Base-by-base conservation (phyloP, 192 early-diverging fungal species). In the Phlyctochytrium arcticum region DNA sequence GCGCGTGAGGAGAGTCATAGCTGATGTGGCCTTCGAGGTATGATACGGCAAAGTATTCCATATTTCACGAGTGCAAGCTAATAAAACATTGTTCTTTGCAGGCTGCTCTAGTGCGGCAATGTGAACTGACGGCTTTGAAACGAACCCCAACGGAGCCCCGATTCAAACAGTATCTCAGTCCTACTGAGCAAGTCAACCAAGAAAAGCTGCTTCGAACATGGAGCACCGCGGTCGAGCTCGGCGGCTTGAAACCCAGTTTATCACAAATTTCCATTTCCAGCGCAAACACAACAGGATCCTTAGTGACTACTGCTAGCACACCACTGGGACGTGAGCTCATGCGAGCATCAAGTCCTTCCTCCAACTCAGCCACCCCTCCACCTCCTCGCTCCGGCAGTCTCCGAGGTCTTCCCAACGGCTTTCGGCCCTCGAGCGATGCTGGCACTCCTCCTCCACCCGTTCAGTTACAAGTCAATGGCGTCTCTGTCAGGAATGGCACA, bases 1-100 rank as follows among this genome's bases (percentile, higher is more conserved):
- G 2, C 59, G 51, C 44, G 51, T 83, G 23, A 62, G 66, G 29
- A n/a, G 78, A 36, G 72, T 79, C 4, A 32, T 76, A 23, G 78
- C 81, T 6, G 81, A 83, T 58, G 58, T 83, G 8, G 75, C 65
- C 26, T 76, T 80, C 69, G 81, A 80, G 74, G 81, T 80, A 33
- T 44, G 62, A 33, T n/a, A n/a, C n/a, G n/a, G n/a, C n/a, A n/a
- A n/a, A n/a, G n/a, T n/a, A 34, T 24, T 24, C 3, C 44, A 60
- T 48, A 23, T 67, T 37, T n/a, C n/a, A n/a, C n/a, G n/a, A n/a
- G n/a, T n/a, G n/a, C n/a, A n/a, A n/a, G n/a, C n/a, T n/a, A n/a
- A n/a, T n/a, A n/a, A n/a, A n/a, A n/a, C n/a, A n/a, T n/a, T n/a
- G n/a, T n/a, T n/a, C n/a, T n/a, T 36, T 26, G 5, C 55, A 70